Evolutionary conservation across 2,329 filamentous ascomycete species (phyloP).

Genomic region (Ceratocystis colombiana): DNA sequence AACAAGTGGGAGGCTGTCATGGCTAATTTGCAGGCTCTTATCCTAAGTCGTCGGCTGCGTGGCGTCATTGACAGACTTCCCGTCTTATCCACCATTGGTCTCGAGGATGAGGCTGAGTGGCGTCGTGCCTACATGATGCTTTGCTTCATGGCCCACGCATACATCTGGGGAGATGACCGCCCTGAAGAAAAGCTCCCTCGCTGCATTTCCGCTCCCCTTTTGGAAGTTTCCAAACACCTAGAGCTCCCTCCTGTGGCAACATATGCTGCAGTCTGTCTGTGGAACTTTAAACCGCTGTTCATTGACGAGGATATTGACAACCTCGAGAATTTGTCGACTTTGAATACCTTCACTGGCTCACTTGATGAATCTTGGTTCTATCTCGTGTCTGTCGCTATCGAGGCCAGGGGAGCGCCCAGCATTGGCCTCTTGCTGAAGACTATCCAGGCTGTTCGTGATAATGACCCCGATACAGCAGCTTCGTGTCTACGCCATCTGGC

Average conservation of each 20-base stretch:
- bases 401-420: conserved; percentile 78
- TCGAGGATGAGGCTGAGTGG: conserved; percentile 83
- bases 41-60: conserved; percentile 74
- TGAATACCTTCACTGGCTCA: conserved; percentile 86
- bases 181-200: conserved; percentile 71
- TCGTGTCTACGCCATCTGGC: conserved; percentile 71
- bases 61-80: conserved; percentile 71
- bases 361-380: conserved; percentile 99
- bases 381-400: conserved; percentile 87
- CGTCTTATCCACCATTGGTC: conserved; percentile 68
- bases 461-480: conserved; percentile 61
- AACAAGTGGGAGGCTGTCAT: conserved; percentile 85
- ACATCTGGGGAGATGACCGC: conserved; percentile 87
- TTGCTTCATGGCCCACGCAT: conserved; percentile 84
- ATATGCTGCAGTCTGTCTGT: conserved; percentile 82
- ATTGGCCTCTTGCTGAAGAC: conserved; percentile 83
- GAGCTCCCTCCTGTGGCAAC: conserved; percentile 89
- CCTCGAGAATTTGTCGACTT: conserved; percentile 76
- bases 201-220: conserved; percentile 70
- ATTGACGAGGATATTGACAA: conserved; percentile 68
- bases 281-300: conserved; percentile 95
- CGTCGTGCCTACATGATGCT: conserved; percentile 82
- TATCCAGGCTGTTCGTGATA: conserved; percentile 64
- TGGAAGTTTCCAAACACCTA: conserved; percentile 64
- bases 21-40: conserved; percentile 74